Evolutionary conservation across 2,329 filamentous ascomycete genomes (phyloP).

Genomic region (Fusarium cyanostomum): DNA sequence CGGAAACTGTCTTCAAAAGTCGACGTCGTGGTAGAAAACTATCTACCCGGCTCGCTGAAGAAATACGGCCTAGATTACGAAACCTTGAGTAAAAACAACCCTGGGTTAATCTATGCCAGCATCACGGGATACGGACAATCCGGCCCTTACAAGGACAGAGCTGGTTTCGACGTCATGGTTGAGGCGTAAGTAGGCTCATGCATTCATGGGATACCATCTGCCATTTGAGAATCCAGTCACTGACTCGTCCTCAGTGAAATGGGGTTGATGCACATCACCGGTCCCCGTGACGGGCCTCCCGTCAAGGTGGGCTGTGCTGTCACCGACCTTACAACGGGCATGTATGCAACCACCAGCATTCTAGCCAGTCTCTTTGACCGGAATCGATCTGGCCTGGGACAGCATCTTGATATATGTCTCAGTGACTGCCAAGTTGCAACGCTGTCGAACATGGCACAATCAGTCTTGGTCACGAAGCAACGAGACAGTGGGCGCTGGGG

Average conservation of each 20-base stretch:
- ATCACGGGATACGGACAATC: conserved; percentile 97
- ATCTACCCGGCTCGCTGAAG: conserved; percentile 86
- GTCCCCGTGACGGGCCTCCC: conserved; percentile 82
- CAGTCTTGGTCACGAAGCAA: conserved; percentile 84
- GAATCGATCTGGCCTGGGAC: conserved; percentile 76
- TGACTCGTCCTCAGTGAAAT: conserved; percentile 66
- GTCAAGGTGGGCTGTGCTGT: conserved; percentile 97
- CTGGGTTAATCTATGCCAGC: conserved; percentile 86
- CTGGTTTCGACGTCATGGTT: conserved; percentile 98
- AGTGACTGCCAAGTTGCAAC: conserved; percentile 97
- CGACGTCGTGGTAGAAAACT: conserved; percentile 96
- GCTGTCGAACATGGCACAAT: conserved; percentile 90
- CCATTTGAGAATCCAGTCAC: background rate
- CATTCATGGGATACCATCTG: too few relatives aligned
- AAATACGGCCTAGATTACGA: conserved; percentile 94
- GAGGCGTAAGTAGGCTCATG: conserved; percentile 65
- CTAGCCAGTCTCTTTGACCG: conserved; percentile 86
- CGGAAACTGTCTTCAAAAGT: conserved; percentile 83
- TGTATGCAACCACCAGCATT: conserved; percentile 93
- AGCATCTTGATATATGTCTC: conserved; percentile 89
- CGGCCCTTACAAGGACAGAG: conserved; percentile 83
- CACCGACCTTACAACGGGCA: conserved; percentile 90
- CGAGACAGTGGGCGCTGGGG: conserved; percentile 91
- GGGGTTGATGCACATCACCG: conserved; percentile 97
- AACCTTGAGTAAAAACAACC: conserved; percentile 80